A percentile compares a stretch with the other conserved stretches of the same genome.
Evolutionary conservation across 1,139 yeast species (phyloP).

Genomic region (Blastobotrys indianensis): DNA sequence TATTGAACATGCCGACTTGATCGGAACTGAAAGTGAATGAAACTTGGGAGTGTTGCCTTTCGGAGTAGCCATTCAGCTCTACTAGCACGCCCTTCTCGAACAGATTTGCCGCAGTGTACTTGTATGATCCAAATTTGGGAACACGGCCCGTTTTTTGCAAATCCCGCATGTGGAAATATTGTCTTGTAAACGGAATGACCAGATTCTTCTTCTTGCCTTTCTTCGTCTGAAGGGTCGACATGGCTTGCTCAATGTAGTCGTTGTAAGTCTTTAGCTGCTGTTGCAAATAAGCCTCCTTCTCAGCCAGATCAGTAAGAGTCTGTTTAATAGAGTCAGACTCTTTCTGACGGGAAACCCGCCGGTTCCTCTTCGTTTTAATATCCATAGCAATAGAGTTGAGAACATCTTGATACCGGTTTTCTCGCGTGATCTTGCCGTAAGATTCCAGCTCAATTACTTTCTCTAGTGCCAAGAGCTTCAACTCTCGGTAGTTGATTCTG

Average conservation of each 20-base stretch:
- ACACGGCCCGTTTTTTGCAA: constrained; percentile 60
- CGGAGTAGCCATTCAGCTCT: constrained; percentile 45
- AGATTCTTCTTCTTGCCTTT: constrained; percentile 47
- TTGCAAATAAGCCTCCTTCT: constrained; percentile 56
- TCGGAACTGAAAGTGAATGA: constrained; percentile 75
- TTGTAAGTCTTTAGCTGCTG: constrained; percentile 63
- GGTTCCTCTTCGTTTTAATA: constrained; percentile 70
- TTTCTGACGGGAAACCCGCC: constrained; percentile 53
- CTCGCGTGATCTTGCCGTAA: constrained; percentile 58
- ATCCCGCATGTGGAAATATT: constrained; percentile 71
- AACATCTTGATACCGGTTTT: constrained; percentile 69
- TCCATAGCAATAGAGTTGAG: constrained; percentile 82
- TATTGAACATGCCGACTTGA: constrained; percentile 61
- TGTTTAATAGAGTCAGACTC: constrained; percentile 58
- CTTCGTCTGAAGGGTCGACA: constrained; percentile 53
- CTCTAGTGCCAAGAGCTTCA: constrained; percentile 73
- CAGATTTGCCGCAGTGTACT: constrained; percentile 70
- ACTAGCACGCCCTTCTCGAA: constrained; percentile 65
- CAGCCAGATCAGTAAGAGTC: constrained; percentile 54
- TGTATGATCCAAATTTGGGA: constrained; percentile 78
- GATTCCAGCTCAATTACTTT: constrained; percentile 70
- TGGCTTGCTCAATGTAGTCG: constrained; percentile 59
- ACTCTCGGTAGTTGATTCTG: constrained; percentile 58
- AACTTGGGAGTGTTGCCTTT: constrained; percentile 57
- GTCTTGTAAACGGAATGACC: constrained; percentile 64